These are phyloP conservation scores for Populus simonii DNA, from an alignment of 345 rosid species.

Conservation along the genomic window DNA sequence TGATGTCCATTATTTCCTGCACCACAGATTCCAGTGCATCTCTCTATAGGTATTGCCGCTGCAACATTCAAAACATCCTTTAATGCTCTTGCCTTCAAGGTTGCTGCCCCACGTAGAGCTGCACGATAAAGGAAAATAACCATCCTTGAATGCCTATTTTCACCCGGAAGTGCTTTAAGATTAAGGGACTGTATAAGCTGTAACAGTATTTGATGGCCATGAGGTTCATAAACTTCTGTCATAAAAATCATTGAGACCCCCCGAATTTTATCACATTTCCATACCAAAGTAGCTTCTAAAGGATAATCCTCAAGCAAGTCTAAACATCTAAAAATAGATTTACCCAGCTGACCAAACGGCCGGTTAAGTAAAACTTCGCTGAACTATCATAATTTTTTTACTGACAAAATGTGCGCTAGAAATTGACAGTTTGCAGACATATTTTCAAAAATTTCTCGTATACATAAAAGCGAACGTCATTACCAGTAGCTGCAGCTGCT, in stretches of 20 bases:
- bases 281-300: neutral
- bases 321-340: neutral
- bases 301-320: neutral
- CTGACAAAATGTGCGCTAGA: neutral
- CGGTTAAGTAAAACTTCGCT: neutral
- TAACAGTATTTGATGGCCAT: neutral
- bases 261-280: neutral
- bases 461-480: neutral
- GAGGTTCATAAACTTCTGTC: neutral
- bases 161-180: neutral
- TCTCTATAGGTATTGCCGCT: slow-evolving; percentile 68
- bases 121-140: slow-evolving; percentile 7
- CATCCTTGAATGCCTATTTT: neutral
- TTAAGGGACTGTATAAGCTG: neutral
- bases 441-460: neutral
- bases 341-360: neutral
- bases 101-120: slow-evolving; percentile 94
- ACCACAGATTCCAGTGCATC: slow-evolving; percentile 46
- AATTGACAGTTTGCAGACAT: neutral
- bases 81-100: slow-evolving; percentile 80
- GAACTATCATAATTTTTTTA: neutral
- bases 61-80: slow-evolving; percentile 83
- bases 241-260: neutral
- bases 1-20: slow-evolving; percentile 35
- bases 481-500: slow-evolving; percentile 97